Evolutionary conservation across 169 alveolate species (phyloP).

Genomic region (Plasmodium gallinaceum): DNA sequence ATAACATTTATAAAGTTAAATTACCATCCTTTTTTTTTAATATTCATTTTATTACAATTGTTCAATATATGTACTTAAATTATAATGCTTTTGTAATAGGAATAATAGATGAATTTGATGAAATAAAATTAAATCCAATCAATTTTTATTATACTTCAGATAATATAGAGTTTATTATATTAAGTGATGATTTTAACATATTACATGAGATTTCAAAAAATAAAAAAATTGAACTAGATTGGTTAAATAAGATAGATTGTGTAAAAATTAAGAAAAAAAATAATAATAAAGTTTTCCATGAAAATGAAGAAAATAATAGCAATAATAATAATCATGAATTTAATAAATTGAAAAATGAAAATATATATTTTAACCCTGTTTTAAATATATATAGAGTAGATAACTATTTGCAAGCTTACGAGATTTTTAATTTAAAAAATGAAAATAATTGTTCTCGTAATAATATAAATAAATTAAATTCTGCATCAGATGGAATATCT

Average conservation of each 20-base stretch:
- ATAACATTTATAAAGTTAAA: slow-evolving; percentile 66
- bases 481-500: too few relatives aligned
- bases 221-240: slow-evolving; percentile 47
- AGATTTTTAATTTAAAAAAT: slow-evolving; percentile 27
- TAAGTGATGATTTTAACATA: slow-evolving; percentile 51
- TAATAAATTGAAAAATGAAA: slow-evolving; percentile 12
- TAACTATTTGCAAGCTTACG: slow-evolving; percentile 49
- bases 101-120: slow-evolving; percentile 43
- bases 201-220: slow-evolving; percentile 24
- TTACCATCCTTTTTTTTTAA: slow-evolving; percentile 40
- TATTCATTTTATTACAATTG: slow-evolving; percentile 63
- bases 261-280: slow-evolving; percentile 13
- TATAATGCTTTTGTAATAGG: slow-evolving; percentile 72
- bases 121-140: slow-evolving; percentile 57
- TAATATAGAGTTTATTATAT: slow-evolving; percentile 28
- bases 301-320: background rate
- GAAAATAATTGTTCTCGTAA: background rate
- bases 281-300: background rate
- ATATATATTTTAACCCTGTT: slow-evolving; percentile 53
- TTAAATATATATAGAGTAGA: slow-evolving; percentile 66
- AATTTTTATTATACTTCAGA: slow-evolving; percentile 28
- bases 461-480: background rate
- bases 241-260: slow-evolving; percentile 34
- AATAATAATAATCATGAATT: slow-evolving; percentile 6
- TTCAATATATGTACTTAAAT: slow-evolving; percentile 65